Evolutionary conservation across 176 grass and related monocot genomes (phyloP), one percentile per base, ranked within the genome.

Genomic region (Dendrocalamus sinicus): DNA sequence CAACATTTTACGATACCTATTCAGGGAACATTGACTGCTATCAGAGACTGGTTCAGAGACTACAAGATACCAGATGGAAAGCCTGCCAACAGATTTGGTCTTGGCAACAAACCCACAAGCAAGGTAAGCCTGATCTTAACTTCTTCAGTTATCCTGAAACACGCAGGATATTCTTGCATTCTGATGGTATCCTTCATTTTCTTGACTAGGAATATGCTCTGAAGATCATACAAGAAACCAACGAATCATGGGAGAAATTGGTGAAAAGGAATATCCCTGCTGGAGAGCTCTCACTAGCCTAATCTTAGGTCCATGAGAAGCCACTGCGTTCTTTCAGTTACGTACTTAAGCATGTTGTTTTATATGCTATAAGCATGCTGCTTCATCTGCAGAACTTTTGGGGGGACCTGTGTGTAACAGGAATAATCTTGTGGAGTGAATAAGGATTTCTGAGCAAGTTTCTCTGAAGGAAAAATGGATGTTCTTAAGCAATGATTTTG

Each of bases 31-130:
- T 81, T 99, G 81, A 99, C 92, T 50, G 94, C 96, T 11, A 96
- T 99, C 87, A 88, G 96, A 76, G 92, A 96, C 76, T 99, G 96
- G 96, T 96, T 99, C 87, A 92, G 96, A 89, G 94, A 99, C 89
- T 99, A 99, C 94, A 99, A 99, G 90, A 96, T 94, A 88, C 94
- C 96, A 51, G 96, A 99, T 74, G 96, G 96, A 71, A 99, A 99
- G 75, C 96, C 96, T 51, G 96, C 94, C 61, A 99, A 99, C 80
- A 83, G 81, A 74, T 98, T 98, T 55, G 95, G 93, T 58, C 93
- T 98, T 32, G 93, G 93, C 39, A 93, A 98, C 90, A 99, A 91
- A 67, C 93, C 96, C 30, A 78, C 87, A 68, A 92, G 79, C 92
- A 99, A 96, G 90, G 94, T 99, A 90, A 94, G 75, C 8, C 6